A percentile compares a stretch with the other conserved stretches of the same genome.
phyloP scores from a whole-genome alignment of 106 monocot genomes.

The Dendrobium huoshanense region DNA sequence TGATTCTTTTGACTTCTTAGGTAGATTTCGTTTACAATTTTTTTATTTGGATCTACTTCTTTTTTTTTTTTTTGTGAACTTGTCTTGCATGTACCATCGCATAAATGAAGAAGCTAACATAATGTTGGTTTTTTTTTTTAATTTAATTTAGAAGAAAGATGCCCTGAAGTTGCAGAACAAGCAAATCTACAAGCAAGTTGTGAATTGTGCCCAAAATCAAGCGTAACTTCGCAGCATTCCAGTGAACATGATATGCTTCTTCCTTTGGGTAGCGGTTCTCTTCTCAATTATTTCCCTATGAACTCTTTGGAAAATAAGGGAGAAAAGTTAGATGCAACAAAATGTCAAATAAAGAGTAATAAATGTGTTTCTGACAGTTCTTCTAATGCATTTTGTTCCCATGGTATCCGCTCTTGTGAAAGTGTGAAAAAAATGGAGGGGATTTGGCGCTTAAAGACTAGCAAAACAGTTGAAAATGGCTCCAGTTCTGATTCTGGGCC shows the following conservation, averaged over 20 bases:
- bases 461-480: not conserved
- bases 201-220: not conserved
- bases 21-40: not conserved
- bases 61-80: slow-evolving; percentile 1
- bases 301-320: slow-evolving; percentile 3
- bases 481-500: not conserved
- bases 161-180: not conserved
- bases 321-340: not conserved
- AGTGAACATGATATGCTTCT: not conserved
- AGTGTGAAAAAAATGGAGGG: not conserved
- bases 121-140: not conserved
- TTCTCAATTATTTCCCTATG: not conserved
- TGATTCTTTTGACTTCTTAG: not conserved
- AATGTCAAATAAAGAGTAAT: not conserved
- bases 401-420: not conserved
- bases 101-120: slow-evolving; percentile 13
- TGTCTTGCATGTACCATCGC: not conserved
- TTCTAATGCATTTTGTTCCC: not conserved
- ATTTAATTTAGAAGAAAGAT: slow-evolving; percentile 1
- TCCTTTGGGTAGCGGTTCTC: too few relatives aligned
- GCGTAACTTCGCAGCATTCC: not conserved
- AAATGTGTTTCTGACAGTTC: not conserved
- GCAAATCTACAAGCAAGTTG: slow-evolving; percentile 8
- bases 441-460: not conserved
- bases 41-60: not conserved